Base-by-base conservation (phyloP, 139 green algal species). In the Tetradesmus obliquus region DNA sequence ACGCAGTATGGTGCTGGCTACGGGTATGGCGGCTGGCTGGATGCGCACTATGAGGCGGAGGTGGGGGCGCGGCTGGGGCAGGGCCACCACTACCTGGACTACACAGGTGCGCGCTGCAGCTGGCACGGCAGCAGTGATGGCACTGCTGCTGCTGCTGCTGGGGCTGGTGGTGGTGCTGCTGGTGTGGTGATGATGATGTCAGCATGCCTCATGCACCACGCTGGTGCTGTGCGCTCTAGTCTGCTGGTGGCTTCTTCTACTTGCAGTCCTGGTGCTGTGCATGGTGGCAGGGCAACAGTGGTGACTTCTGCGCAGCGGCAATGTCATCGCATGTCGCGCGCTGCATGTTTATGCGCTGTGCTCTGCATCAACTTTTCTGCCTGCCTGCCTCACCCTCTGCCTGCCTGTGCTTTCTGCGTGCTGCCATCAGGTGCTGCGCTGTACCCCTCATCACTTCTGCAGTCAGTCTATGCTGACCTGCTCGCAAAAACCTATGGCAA, bases 61-160 rank as follows among this genome's bases (percentile, higher is more conserved):
- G 93, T 96, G 12, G 95, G 93, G 17, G 84, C 69, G 45, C 94
- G 95, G 79, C 94, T 97, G 94, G 45, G 62, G 1, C 66, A 85
- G 1, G 79, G 89, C 7, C 86, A 96, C 88, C 95, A 97, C 92
- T 98, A 97, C 92, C 24, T 98, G 69, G 96, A 97, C 84, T 97
- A 97, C 90, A 97, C 94, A 1, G 95, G 94, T 69, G 87, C 71
- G 71, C 76, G 55, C 72, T 90, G 95, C 58, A 87, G 91, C 10
- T 19, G 60, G 60, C 9, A 1, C 9, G 57, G 57, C 60, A 19
- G 60, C 60, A 20, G 60, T 3, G 9, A 3, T 20, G 60, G 72
- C 71, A 79, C 72, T 53, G 17, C 80, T 86, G 45, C 45, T 55
- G 24, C 32, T 55, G 15, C 22, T 83, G 76, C 22, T n/a, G 76